Evolutionary conservation across 768 basidiomycete species (phyloP).

Genomic region (Boletus pseudo-olivaceus): DNA sequence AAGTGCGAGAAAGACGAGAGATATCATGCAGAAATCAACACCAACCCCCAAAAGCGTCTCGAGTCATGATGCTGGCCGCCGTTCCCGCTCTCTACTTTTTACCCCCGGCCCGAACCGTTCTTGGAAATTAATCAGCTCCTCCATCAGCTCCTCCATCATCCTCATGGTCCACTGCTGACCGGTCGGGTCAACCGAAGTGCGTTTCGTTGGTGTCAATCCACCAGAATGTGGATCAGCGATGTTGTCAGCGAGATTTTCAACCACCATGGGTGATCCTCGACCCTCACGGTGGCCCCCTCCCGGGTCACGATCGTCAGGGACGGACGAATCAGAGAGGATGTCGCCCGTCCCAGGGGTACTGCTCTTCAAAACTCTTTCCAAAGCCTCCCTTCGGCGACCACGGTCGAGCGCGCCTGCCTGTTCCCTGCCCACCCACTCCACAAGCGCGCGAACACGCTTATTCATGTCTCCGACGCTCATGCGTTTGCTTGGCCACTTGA

Average conservation of each 20-base stretch:
- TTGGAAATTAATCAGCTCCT: constrained; percentile 85
- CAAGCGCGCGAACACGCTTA: constrained; percentile 83
- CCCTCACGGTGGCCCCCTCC: constrained; percentile 10
- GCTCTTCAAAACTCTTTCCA: constrained; percentile 50
- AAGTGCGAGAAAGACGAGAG: background rate
- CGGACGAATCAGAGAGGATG: constrained; percentile 4
- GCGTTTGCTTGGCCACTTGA: constrained; percentile 91
- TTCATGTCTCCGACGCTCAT: constrained; percentile 98
- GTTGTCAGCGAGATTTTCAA: constrained; percentile 25
- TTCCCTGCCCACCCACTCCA: constrained; percentile 92
- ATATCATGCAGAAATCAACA: constrained; percentile 17
- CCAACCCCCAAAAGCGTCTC: background rate
- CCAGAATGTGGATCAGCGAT: constrained; percentile 13
- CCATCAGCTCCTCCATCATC: constrained; percentile 89
- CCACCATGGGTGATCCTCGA: constrained; percentile 32
- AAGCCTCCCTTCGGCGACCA: constrained; percentile 60
- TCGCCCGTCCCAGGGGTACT: constrained; percentile 7
- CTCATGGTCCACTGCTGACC: constrained; percentile 54
- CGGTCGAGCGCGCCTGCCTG: constrained; percentile 76
- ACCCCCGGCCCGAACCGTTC: constrained; percentile 72
- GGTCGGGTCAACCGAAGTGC: constrained; percentile 3
- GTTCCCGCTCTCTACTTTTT: constrained; percentile 51
- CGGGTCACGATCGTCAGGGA: constrained; percentile 15
- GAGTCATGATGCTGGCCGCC: constrained; percentile 38
- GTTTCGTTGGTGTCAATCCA: constrained; percentile 9